Evolutionary conservation across 2,329 filamentous ascomycete species (phyloP).

Genomic region (Pseudopyrenochaeta lycopersici): DNA sequence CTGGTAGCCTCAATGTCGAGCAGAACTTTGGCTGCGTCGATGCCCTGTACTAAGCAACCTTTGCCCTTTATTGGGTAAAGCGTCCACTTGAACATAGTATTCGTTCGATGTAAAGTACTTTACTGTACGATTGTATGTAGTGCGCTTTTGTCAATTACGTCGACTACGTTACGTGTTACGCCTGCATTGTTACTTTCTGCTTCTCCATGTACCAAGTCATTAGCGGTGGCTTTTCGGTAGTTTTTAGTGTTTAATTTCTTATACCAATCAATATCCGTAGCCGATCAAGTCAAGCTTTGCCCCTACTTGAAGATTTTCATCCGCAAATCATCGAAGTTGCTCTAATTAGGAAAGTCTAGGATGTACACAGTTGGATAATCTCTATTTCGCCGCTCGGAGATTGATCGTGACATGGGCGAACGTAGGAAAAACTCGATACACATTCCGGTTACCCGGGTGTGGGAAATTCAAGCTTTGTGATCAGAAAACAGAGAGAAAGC

Average conservation of each 20-base stretch:
- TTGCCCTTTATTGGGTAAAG: neutral
- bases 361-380: neutral
- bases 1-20: constrained; percentile 77
- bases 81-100: neutral
- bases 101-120: constrained; percentile 2
- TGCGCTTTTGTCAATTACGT: constrained; percentile 13
- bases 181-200: constrained; percentile 7
- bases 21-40: constrained; percentile 76
- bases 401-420: neutral
- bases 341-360: neutral
- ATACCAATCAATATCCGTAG: neutral
- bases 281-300: neutral
- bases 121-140: constrained; percentile 14
- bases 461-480: neutral
- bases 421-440: neutral
- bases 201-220: constrained; percentile 9
- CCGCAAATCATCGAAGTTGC: neutral
- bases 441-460: neutral
- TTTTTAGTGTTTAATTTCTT: constrained; percentile 21
- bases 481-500: neutral
- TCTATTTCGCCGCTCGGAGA: neutral
- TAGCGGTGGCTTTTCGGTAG: constrained; percentile 20
- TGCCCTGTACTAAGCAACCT: constrained; percentile 49
- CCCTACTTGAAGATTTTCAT: neutral
- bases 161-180: constrained; percentile 21